Evolutionary conservation across 306 rosid species (phyloP), one percentile per base, ranked within the genome.

Genomic region (Rosa lucieae): DNA sequence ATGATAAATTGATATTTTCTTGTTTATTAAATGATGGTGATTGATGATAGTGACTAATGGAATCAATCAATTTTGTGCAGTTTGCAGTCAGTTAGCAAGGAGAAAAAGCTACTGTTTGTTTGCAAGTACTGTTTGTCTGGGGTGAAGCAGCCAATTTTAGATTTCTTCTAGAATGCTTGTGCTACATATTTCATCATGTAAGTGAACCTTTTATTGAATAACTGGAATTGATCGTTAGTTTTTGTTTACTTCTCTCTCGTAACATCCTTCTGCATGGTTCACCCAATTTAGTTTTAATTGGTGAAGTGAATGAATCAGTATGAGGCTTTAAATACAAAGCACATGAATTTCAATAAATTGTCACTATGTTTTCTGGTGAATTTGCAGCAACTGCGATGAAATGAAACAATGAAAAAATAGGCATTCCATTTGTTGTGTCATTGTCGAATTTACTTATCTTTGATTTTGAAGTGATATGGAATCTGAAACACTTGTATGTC

Each of bases 101-200:
- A 94, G 87, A 92, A 88, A 82, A 92, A 86, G 80, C 73, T 94
- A 77, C 84, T 92, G 2, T 89, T 85, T 80, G 84, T 91, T 84
- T 91, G 91, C 82, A 73, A 89, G 79, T 91, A 89, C 85, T 93
- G 89, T 83, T 86, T 94, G 73, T 94, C 72, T 94, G 99, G 99
- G 99, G 99, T 66, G 99, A 94, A 88, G 91, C 99, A 43, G 23
- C 95, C 82, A 94, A 94, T 79, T 58, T n/a, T n/a, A n/a, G n/a
- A n/a, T n/a, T n/a, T n/a, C n/a, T n/a, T n/a, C n/a, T n/a, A n/a
- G n/a, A n/a, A n/a, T n/a, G n/a, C n/a, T n/a, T n/a, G n/a, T n/a
- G n/a, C n/a, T n/a, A n/a, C n/a, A n/a, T n/a, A n/a, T n/a, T n/a
- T n/a, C n/a, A n/a, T n/a, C n/a, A n/a, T n/a, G n/a, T n/a, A n/a